phyloP scores from a whole-genome alignment of 768 basidiomycete species.

The Sporobolomyces pararoseus region DNA sequence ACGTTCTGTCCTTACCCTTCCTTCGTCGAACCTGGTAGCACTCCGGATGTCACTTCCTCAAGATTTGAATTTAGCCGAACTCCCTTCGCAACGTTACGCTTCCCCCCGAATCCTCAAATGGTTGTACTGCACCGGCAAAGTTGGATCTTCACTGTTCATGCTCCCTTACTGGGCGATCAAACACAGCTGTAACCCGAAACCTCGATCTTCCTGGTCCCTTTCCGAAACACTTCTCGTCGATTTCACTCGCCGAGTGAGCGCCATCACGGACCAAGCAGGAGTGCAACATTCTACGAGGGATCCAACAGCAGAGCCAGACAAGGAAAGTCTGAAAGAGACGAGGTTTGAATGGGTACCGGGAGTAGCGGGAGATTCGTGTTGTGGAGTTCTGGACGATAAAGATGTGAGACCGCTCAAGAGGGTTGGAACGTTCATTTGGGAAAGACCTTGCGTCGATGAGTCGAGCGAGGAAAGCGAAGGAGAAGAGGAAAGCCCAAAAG shows the following conservation, averaged over 20 bases:
- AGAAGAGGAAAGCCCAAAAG: neutral
- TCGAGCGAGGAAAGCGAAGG: conserved; percentile 11
- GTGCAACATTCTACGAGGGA: conserved; percentile 36
- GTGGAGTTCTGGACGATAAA: conserved; percentile 20
- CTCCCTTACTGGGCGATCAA: conserved; percentile 40
- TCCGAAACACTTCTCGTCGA: conserved; percentile 31
- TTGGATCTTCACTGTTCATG: conserved; percentile 28
- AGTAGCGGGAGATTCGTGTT: conserved; percentile 11
- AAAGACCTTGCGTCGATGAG: conserved; percentile 12
- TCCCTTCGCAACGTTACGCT: conserved; percentile 25
- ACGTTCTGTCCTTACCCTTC: neutral
- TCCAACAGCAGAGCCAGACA: conserved; percentile 22
- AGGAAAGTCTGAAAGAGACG: conserved; percentile 32
- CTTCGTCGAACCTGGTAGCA: neutral
- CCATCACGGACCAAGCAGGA: conserved; percentile 36
- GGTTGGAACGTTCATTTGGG: conserved; percentile 40
- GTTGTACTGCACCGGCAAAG: conserved; percentile 35
- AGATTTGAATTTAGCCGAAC: conserved; percentile 31
- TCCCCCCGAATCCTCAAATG: conserved; percentile 32
- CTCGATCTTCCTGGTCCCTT: conserved; percentile 25
- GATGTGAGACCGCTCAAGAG: conserved; percentile 20
- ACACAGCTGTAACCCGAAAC: conserved; percentile 21
- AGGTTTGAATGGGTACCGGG: conserved; percentile 34
- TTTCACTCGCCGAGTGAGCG: conserved; percentile 26
- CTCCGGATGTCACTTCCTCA: conserved; percentile 29